Percentiles rank a stretch among this genome's conserved stretches.
Conservation (phyloP, 2,329 filamentous ascomycete genomes). For the Cryoendolithus antarcticus region DNA sequence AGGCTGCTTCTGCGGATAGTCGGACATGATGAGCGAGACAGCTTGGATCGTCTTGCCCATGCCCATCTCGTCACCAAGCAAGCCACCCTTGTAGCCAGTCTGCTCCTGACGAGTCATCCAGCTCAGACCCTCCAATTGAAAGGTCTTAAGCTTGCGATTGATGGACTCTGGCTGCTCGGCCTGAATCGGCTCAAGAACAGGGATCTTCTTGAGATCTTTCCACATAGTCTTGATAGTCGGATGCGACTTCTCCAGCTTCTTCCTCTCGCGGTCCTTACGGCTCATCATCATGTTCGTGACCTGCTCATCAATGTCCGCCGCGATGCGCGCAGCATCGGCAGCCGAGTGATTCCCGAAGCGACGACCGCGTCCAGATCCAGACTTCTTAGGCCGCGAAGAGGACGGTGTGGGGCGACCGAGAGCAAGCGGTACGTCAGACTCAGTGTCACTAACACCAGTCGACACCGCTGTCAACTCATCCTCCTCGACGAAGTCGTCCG, state of each 20-base stretch:
- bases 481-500: no score
- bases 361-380: conserved; percentile 4
- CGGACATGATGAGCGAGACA: conserved; percentile 95
- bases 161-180: conserved; percentile 67
- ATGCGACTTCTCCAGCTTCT: conserved; percentile 61
- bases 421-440: conserved; percentile 18
- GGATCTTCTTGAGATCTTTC: conserved; percentile 56
- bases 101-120: conserved; percentile 93
- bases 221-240: conserved; percentile 77
- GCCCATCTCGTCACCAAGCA: conserved; percentile 96
- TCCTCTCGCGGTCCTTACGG: conserved; percentile 39
- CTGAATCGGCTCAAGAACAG: conserved; percentile 50
- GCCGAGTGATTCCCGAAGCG: conserved; percentile 14
- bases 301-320: conserved; percentile 11
- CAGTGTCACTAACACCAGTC: conserved; percentile 20
- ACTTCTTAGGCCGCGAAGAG: no score
- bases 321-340: conserved; percentile 8
- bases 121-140: conserved; percentile 82
- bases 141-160: conserved; percentile 73
- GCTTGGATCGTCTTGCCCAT: conserved; percentile 98
- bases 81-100: conserved; percentile 71
- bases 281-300: conserved; percentile 8
- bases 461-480: no score
- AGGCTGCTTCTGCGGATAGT: conserved; percentile 73
- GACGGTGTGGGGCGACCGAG: conserved; percentile 1